Base-by-base conservation (phyloP, 2,329 filamentous ascomycete genomes). In the Colletotrichum paranaense region DNA sequence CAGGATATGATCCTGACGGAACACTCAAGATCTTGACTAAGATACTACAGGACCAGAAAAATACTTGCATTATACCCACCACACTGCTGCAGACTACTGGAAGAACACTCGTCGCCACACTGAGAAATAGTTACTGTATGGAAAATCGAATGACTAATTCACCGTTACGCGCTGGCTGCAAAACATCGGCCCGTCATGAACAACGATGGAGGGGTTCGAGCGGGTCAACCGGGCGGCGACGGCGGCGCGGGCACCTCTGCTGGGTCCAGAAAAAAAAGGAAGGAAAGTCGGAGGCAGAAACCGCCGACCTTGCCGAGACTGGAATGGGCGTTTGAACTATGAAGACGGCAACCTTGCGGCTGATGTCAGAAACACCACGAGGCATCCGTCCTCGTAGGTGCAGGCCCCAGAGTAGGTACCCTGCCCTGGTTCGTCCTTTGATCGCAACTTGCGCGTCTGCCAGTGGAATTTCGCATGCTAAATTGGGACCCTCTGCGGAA, bases 401-500 rank as follows among this genome's bases (percentile, higher is more conserved):
- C 38, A 42, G 14, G 16, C 16, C 38, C 16, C 38, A 42, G 38
- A 42, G 38, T 42, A 42, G 14, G 14, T 49, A 49, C 42, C 42
- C 42, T 49, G 42, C 67, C 68, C 62, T 56, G 42, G 68, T 62
- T 42, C 62, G 46, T 30, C 62, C 26, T 46, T 62, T 63, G 67
- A 59, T 62, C 59, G 26, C 26, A 30, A 53, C 49, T 22, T 24
- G 19, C 32, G 38, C 30, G n/a, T 12, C 14, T 35, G n/a, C n/a
- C 52, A 8, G 32, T 71, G 62, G 68, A 67, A 67, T 67, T 55
- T 30, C 32, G 64, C 16, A 26, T 67, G 57, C 63, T 72, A 72
- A 67, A 62, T 57, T 56, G 32, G 30, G 63, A 72, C 68, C 56
- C 57, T 72, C 63, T 53, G 49, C 68, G 68, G 68, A 72, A 72